These are phyloP conservation scores for Saraca asoca DNA, from an alignment of 331 rosid genomes.

Conservation along the genomic window DNA sequence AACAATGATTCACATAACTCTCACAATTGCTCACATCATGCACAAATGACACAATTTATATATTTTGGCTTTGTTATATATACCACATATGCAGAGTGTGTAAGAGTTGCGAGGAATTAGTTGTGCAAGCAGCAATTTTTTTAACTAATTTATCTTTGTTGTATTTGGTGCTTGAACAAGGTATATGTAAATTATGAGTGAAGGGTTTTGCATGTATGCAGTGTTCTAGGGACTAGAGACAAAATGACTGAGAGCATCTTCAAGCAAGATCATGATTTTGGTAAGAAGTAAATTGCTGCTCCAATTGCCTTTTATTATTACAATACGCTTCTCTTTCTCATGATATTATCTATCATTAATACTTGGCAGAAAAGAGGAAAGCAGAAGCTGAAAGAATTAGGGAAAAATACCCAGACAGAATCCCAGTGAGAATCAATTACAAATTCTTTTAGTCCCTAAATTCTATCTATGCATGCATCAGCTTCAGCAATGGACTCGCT, in stretches of 20 bases:
- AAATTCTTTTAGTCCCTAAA: background rate
- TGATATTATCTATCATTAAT: background rate
- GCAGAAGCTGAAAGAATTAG: conserved; percentile 60
- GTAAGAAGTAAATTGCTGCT: conserved; percentile 26
- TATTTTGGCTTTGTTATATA: too few relatives aligned
- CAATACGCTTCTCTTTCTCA: background rate
- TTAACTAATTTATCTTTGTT: too few relatives aligned
- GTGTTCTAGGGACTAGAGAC: background rate
- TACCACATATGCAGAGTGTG: too few relatives aligned
- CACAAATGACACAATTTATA: too few relatives aligned
- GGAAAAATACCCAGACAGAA: conserved; percentile 60
- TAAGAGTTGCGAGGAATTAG: too few relatives aligned
- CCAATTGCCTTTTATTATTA: background rate
- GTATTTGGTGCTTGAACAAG: background rate
- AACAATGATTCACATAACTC: too few relatives aligned
- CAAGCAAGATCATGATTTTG: conserved; percentile 34
- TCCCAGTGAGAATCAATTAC: conserved; percentile 49
- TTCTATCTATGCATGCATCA: background rate
- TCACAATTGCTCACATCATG: too few relatives aligned
- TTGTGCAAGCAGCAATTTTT: too few relatives aligned
- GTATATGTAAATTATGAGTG: background rate
- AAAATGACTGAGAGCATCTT: background rate
- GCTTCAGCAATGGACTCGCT: background rate
- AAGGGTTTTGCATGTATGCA: background rate
- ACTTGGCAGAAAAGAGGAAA: conserved; percentile 51